Evolutionary conservation across 2,329 filamentous ascomycete species (phyloP), one percentile per base, ranked within the genome.

Genomic region (Sarocladium strictum): DNA sequence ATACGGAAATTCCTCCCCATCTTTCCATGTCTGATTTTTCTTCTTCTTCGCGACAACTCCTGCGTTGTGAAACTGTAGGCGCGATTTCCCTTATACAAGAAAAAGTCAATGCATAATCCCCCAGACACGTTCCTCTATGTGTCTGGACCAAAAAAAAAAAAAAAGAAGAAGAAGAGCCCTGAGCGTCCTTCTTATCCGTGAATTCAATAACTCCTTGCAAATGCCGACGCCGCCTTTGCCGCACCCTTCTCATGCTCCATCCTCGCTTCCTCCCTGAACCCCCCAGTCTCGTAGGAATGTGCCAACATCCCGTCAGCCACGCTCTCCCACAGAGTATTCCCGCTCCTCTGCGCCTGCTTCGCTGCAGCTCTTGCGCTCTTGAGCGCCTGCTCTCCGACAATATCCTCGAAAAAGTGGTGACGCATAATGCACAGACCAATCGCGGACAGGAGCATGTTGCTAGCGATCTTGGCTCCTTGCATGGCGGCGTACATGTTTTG

Each of bases 341-440:
- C 85, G 60, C 84, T 87, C 65, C 82, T 81, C 59, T 81, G 79
- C 4, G 87, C 86, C 72, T 89, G 85, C 40, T 79, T 79, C 23
- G 80, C 78, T 23, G 84, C 86, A 1, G 88, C 87, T 59, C 80
- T 79, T 3, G 87, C 86, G 64, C 86, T 89, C 71, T 91, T 91
- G 56, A 89, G 77, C 0, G 87, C 86, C 67, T 92, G 88, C 56
- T 88, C 86, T 51, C 90, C 90, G 3, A 95, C 83, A 14, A 92
- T 86, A 56, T 87, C 87, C 45, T 86, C 85, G 68, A 92, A 97
- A 63, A 96, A 87, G 53, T 85, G 82, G 64, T 81, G 84, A 53
- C 88, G 87, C 87, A 97, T 95, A 59, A 94, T 85, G 61, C 85
- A 91, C 56, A 97, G 81, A 5, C 87, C 85, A 59, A 97, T 87